phyloP scores from a whole-genome alignment of 768 basidiomycete genomes.

The Calocybe cyanea region DNA sequence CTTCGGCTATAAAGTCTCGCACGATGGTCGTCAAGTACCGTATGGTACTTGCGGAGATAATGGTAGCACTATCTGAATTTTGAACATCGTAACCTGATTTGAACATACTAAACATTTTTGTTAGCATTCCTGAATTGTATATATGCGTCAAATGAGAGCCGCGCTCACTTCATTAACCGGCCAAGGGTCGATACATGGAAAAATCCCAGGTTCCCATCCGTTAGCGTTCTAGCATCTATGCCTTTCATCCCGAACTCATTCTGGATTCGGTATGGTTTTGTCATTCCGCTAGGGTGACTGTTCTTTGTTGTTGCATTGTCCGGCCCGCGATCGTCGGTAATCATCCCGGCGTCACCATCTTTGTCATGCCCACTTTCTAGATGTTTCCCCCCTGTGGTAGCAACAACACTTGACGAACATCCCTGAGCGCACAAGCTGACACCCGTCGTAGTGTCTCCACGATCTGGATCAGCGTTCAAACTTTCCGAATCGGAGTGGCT shows the following conservation, averaged over 20 bases:
- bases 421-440: constrained; percentile 5
- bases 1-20: constrained; percentile 46
- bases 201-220: constrained; percentile 40
- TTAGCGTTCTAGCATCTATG: constrained; percentile 41
- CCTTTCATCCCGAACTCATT: constrained; percentile 37
- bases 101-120: no score
- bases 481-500: constrained; percentile 12
- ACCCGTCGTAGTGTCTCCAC: constrained; percentile 10
- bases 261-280: constrained; percentile 42
- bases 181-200: constrained; percentile 41
- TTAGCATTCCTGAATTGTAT: no score
- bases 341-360: background rate
- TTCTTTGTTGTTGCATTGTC: constrained; percentile 8
- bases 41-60: constrained; percentile 49
- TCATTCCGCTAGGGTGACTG: constrained; percentile 29
- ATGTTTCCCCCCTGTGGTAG: background rate
- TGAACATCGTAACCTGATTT: constrained; percentile 19
- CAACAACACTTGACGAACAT: background rate
- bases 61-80: constrained; percentile 16
- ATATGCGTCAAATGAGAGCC: background rate
- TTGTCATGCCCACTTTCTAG: background rate
- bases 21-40: constrained; percentile 41
- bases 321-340: constrained; percentile 1
- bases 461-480: background rate
- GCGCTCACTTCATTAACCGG: constrained; percentile 34